These are phyloP conservation scores for Alternaria metachromatica DNA, from an alignment of 2,329 filamentous ascomycete genomes.

Conservation along the genomic window DNA sequence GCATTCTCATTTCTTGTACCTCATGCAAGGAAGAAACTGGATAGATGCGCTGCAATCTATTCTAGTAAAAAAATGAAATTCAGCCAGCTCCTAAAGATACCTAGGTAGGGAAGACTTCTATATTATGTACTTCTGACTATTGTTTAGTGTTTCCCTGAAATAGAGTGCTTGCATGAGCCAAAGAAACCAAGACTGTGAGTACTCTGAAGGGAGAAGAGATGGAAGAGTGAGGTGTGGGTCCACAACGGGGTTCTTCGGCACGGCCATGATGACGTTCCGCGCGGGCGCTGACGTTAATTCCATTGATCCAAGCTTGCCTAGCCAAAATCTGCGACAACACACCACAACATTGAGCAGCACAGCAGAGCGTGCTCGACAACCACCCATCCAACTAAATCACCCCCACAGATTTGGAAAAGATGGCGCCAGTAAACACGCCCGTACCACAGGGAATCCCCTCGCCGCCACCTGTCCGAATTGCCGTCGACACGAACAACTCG, in stretches of 20 bases:
- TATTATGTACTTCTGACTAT: not conserved
- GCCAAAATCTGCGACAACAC: constrained; percentile 24
- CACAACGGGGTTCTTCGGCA: not conserved
- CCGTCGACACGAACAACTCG: constrained; percentile 60
- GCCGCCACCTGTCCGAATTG: constrained; percentile 44
- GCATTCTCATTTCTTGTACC: not conserved
- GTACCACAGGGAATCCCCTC: constrained; percentile 39
- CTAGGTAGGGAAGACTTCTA: not conserved
- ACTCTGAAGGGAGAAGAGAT: not conserved
- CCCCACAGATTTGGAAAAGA: constrained; percentile 19
- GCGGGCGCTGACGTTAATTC: not conserved
- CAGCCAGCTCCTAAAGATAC: not conserved
- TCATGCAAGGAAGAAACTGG: not conserved
- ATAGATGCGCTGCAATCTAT: not conserved
- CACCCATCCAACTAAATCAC: constrained; percentile 10
- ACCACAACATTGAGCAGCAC: constrained; percentile 26
- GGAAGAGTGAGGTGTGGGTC: not conserved
- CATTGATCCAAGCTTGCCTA: constrained; percentile 10
- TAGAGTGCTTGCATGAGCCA: not conserved
- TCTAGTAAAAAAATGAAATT: not conserved
- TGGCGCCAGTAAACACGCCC: constrained; percentile 40
- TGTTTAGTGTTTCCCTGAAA: not conserved
- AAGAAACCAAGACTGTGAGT: not conserved
- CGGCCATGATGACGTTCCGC: not conserved
- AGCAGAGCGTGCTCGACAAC: not conserved